phyloP scores from a whole-genome alignment of 1,284 basidiomycete species.

The Phylloporus sp. region DNA sequence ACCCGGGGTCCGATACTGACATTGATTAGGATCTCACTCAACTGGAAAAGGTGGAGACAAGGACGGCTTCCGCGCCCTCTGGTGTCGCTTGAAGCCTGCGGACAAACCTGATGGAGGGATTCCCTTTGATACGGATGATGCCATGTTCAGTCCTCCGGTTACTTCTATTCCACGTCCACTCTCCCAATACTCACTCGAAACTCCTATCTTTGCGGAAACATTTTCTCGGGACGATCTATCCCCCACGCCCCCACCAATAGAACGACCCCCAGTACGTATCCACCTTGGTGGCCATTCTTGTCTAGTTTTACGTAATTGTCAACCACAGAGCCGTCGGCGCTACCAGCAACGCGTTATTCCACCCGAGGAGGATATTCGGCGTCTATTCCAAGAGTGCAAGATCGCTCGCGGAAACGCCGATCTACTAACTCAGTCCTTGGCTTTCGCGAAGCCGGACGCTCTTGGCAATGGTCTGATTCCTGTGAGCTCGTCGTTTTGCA shows the following conservation, averaged over 20 bases:
- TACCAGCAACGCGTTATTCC: constrained; percentile 59
- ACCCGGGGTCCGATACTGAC: background rate
- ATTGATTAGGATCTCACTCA: constrained; percentile 31
- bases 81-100: constrained; percentile 67
- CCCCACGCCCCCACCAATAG: constrained; percentile 22
- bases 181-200: constrained; percentile 35
- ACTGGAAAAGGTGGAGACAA: constrained; percentile 47
- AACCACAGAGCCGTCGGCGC: constrained; percentile 20
- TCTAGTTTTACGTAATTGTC: background rate
- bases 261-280: constrained; percentile 26
- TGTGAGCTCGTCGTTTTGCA: constrained; percentile 43
- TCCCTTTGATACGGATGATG: constrained; percentile 74
- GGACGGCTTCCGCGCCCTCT: constrained; percentile 64
- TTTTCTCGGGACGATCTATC: constrained; percentile 29
- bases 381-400: constrained; percentile 79
- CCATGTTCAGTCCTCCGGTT: constrained; percentile 73
- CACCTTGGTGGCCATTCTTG: too few relatives aligned
- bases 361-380: constrained; percentile 74
- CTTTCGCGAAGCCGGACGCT: constrained; percentile 67
- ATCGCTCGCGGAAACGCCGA: constrained; percentile 74
- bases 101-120: constrained; percentile 78
- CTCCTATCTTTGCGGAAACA: constrained; percentile 31
- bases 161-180: constrained; percentile 28
- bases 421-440: constrained; percentile 66
- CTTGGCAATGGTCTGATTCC: constrained; percentile 63